Evolutionary conservation across 2,329 filamentous ascomycete species (phyloP).

Genomic region (Pseudogymnoascus sp.): DNA sequence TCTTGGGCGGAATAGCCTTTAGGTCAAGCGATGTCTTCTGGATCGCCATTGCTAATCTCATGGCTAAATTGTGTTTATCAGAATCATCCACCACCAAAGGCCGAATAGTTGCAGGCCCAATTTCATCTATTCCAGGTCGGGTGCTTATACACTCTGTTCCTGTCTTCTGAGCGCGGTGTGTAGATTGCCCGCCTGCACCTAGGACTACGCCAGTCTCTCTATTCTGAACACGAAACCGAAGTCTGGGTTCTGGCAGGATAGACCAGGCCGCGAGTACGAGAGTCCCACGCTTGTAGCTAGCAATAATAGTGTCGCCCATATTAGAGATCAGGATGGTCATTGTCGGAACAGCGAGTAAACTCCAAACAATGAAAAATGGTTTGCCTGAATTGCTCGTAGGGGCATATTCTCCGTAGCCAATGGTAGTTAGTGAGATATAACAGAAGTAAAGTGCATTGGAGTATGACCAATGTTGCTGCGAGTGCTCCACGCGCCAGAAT

Average conservation of each 20-base stretch:
- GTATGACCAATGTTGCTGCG: constrained; percentile 56
- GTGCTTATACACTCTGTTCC: background rate
- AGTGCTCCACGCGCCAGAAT: constrained; percentile 60
- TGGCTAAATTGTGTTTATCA: constrained; percentile 18
- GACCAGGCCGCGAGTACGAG: constrained; percentile 57
- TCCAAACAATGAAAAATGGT: constrained; percentile 92
- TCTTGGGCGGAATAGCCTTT: constrained; percentile 47
- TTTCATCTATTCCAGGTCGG: constrained; percentile 38
- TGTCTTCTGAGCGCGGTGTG: constrained; percentile 50
- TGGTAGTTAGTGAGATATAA: constrained; percentile 74
- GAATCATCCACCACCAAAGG: constrained; percentile 29
- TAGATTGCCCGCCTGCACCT: constrained; percentile 43
- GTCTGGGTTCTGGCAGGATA: constrained; percentile 52
- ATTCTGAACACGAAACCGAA: constrained; percentile 44
- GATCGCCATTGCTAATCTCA: constrained; percentile 62
- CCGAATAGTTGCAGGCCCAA: constrained; percentile 34
- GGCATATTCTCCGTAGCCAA: constrained; percentile 77
- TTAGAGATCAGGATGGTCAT: constrained; percentile 82
- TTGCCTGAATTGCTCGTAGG: constrained; percentile 72
- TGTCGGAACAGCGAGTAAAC: constrained; percentile 73
- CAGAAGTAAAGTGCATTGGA: constrained; percentile 80
- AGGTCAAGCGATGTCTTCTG: constrained; percentile 57
- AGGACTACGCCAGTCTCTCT: constrained; percentile 39
- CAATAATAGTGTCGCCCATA: constrained; percentile 75
- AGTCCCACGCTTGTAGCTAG: constrained; percentile 53